Conservation (phyloP, 306 rosid genomes). For the Corylus americana region DNA sequence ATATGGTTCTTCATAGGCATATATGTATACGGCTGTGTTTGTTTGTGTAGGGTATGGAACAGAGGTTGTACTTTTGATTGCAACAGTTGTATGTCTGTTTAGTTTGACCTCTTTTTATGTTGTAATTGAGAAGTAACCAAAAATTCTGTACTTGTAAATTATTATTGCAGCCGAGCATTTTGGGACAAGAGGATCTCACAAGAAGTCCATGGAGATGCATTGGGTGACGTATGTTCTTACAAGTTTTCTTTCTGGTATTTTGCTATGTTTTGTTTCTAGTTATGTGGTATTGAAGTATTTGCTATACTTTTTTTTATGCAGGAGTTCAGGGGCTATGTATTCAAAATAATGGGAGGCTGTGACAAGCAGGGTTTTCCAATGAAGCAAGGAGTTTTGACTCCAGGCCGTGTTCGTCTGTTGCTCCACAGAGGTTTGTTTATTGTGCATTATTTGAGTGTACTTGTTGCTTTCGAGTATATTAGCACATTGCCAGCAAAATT, state of each 20-base stretch:
- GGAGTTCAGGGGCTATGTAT: conserved; percentile 49
- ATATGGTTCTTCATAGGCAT: too few relatives aligned
- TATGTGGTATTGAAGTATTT: background rate
- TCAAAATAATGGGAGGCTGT: conserved; percentile 54
- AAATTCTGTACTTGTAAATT: background rate
- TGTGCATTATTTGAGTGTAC: background rate
- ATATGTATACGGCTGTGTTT: too few relatives aligned
- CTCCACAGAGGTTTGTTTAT: conserved; percentile 39
- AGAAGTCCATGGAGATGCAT: conserved; percentile 45
- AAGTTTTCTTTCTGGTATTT: background rate
- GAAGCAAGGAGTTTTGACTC: conserved; percentile 56
- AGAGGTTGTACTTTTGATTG: background rate
- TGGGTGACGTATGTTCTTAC: conserved; percentile 25
- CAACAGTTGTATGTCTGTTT: background rate
- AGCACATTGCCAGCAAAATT: too few relatives aligned
- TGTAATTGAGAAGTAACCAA: background rate
- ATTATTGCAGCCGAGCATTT: conserved; percentile 23
- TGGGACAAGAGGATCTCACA: conserved; percentile 39
- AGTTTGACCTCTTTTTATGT: background rate
- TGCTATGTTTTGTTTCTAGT: too few relatives aligned
- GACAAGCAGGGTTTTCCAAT: conserved; percentile 59
- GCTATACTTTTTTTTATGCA: background rate
- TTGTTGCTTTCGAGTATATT: background rate
- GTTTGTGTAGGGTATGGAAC: background rate
- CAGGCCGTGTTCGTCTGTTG: conserved; percentile 49